These are phyloP conservation scores for Triticum dicoccoides DNA, from an alignment of 176 grass and related monocot species.

Conservation along the genomic window DNA sequence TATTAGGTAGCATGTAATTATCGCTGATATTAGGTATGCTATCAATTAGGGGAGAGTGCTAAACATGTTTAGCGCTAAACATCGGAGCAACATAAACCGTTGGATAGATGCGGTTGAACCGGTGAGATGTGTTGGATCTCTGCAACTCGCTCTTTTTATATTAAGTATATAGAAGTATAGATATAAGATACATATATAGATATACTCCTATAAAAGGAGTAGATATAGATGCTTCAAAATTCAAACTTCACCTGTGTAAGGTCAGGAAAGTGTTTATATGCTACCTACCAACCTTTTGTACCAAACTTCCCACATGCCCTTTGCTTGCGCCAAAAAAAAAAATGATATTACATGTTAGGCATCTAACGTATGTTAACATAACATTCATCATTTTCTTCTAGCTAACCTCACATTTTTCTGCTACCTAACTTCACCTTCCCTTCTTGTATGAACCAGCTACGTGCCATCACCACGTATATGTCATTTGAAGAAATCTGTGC, in stretches of 20 bases:
- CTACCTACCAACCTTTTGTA: not conserved
- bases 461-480: not conserved
- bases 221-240: not conserved
- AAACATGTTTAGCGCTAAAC: too few relatives aligned
- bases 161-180: too few relatives aligned
- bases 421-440: not conserved
- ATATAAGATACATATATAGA: too few relatives aligned
- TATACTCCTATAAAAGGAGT: too few relatives aligned
- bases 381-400: not conserved
- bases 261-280: not conserved
- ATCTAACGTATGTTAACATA: not conserved
- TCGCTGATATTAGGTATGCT: too few relatives aligned
- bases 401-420: not conserved
- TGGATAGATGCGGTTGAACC: too few relatives aligned
- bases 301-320: not conserved
- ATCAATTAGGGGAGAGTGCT: too few relatives aligned
- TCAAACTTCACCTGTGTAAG: not conserved
- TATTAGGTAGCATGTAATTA: too few relatives aligned
- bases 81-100: too few relatives aligned
- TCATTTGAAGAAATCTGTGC: not conserved
- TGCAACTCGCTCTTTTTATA: too few relatives aligned
- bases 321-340: not conserved
- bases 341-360: not conserved
- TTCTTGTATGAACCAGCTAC: constrained; percentile 2
- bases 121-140: too few relatives aligned